These are phyloP conservation scores for Glycine latifolia DNA, from an alignment of 306 rosid species.

Conservation along the genomic window DNA sequence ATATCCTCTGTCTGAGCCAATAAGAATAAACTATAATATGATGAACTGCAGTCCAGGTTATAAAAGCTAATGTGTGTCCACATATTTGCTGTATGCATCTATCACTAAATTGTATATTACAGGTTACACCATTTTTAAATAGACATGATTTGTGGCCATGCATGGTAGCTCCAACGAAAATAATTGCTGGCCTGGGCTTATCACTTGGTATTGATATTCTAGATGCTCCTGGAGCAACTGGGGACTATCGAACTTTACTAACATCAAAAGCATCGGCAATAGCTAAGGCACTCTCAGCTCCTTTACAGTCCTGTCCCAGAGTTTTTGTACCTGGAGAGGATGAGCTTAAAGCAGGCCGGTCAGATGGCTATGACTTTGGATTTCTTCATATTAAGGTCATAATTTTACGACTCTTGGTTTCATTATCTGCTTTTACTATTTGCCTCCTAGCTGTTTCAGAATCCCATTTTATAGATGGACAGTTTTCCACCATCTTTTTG, in stretches of 20 bases:
- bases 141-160: slow-evolving; percentile 87
- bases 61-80: slow-evolving; percentile 18
- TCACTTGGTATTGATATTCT: slow-evolving; percentile 95
- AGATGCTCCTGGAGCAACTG: slow-evolving; percentile 97
- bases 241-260: slow-evolving; percentile 88
- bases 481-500: slow-evolving; percentile 5
- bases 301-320: slow-evolving; percentile 68
- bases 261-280: slow-evolving; percentile 89
- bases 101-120: slow-evolving; percentile 31
- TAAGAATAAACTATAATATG: not conserved
- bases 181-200: slow-evolving; percentile 93
- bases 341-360: slow-evolving; percentile 76
- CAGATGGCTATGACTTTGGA: slow-evolving; percentile 97
- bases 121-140: slow-evolving; percentile 84
- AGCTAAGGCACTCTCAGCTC: slow-evolving; percentile 89
- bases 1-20: no score
- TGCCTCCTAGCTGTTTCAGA: slow-evolving; percentile 14
- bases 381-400: slow-evolving; percentile 94
- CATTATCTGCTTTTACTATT: slow-evolving; percentile 20
- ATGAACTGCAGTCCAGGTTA: no score
- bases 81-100: slow-evolving; percentile 8
- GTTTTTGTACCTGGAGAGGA: slow-evolving; percentile 93
- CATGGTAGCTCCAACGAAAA: slow-evolving; percentile 99
- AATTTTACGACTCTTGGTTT: slow-evolving; percentile 30
- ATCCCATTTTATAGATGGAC: no score